Percentiles rank a stretch among this genome's conserved stretches.
These are phyloP conservation scores for Eucalyptus leucophloia DNA, from an alignment of 345 rosid species.

Conservation along the genomic window DNA sequence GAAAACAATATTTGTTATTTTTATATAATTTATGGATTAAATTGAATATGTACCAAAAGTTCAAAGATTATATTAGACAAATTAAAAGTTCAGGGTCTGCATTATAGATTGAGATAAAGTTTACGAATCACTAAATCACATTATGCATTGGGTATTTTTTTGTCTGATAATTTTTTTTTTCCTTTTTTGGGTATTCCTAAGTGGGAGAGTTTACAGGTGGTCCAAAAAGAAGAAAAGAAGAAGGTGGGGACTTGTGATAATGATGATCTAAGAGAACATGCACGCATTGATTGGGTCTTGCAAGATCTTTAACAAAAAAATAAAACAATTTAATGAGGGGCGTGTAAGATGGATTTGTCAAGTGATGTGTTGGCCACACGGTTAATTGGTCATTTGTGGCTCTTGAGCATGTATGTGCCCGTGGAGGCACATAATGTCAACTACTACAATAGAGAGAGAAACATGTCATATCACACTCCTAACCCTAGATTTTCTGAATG, in stretches of 20 bases:
- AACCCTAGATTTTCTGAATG: too few species aligned
- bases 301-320: background rate
- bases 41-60: background rate
- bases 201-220: background rate
- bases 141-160: too few species aligned
- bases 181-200: background rate
- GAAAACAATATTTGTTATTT: too few species aligned
- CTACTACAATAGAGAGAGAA: background rate
- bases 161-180: background rate
- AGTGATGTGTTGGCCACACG: background rate
- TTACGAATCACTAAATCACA: too few species aligned
- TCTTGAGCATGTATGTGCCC: background rate
- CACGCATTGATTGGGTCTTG: background rate
- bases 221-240: background rate
- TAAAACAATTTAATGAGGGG: background rate
- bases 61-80: fast-evolving
- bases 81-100: fast-evolving
- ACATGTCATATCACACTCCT: too few species aligned
- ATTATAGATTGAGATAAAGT: background rate
- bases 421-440: background rate
- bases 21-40: background rate
- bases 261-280: background rate
- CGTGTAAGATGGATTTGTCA: background rate
- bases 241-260: background rate
- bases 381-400: background rate